Evolutionary conservation across 768 basidiomycete genomes (phyloP), one percentile per base, ranked within the genome.

Genomic region (Dacryopinax spathularia): DNA sequence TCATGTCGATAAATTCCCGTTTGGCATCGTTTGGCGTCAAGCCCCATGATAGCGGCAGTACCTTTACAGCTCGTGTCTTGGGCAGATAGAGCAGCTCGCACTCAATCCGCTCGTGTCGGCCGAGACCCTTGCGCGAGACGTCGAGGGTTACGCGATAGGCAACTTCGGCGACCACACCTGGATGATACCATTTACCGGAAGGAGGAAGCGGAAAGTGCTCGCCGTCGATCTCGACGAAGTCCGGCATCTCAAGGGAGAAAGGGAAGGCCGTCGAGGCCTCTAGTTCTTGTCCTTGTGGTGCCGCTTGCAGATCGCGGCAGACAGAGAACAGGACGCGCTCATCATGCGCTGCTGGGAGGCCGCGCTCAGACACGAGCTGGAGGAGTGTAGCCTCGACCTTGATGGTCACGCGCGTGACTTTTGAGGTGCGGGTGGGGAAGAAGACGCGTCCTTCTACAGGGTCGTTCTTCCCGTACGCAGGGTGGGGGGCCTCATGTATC

Each of bases 401-500:
- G 48, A 56, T 29, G 25, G 48, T 31, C 13, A 56, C 48, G 25
- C 48, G 48, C 13, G 48, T 56, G 48, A 56, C 48, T 18, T 56
- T 56, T 13, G 48, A 29, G 13, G 48, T 56, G 25, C 25, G 22
- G 48, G 48, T 3, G 18, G 48, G 48, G 29, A 56, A 56, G 48
- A 27, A 56, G 25, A 56, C 48, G 22, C 48, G 48, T 25, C 48
- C 48, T 18, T 13, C 25, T 9, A 56, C 48, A 18, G 48, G 48
- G 48, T 56, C 48, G 48, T 56, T 56, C 48, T 56, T 56, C 6
- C 48, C 48, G 48, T 56, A 56, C 25, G 29, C 48, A 9, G 48
- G 48, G 48, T 6, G 6, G 5, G 48, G 48, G 15, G 48, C 31
- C 13, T 56, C 25, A 29, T 56, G 48, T 6, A 56, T 29, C 2